phyloP scores from a whole-genome alignment of 2,329 filamentous ascomycete species.

The Aspergillus ochraceoroseus region DNA sequence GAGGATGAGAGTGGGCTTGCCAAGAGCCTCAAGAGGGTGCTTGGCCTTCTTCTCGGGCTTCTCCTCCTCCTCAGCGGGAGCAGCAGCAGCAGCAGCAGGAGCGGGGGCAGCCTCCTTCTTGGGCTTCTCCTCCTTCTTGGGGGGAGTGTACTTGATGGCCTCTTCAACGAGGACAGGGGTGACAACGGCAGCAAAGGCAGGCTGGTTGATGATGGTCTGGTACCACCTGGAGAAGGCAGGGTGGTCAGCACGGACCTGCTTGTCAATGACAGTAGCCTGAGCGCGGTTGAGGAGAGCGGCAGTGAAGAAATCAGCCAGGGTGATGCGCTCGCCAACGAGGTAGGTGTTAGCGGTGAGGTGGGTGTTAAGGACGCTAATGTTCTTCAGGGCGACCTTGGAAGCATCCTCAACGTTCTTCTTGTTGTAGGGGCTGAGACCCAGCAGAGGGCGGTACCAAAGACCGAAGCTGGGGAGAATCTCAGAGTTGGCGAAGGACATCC shows the following conservation, averaged over 20 bases:
- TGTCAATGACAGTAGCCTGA: constrained; percentile 93
- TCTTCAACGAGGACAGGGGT: constrained; percentile 76
- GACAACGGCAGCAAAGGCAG: constrained; percentile 77
- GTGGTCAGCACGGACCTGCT: constrained; percentile 75
- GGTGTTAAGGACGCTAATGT: constrained; percentile 69
- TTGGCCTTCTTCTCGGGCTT: constrained; percentile 76
- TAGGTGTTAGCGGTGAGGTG: constrained; percentile 91
- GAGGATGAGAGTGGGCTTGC: constrained; percentile 71
- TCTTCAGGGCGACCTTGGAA: constrained; percentile 63
- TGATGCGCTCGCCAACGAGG: constrained; percentile 96
- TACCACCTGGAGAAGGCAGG: constrained; percentile 91
- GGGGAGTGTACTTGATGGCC: constrained; percentile 66
- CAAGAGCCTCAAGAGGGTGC: constrained; percentile 86
- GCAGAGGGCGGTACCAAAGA: constrained; percentile 79
- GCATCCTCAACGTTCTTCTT: constrained; percentile 92
- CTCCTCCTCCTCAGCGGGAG: constrained; percentile 48
- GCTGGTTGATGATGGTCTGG: constrained; percentile 87
- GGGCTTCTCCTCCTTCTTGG: constrained; percentile 62
- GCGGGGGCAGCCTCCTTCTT: constrained; percentile 72
- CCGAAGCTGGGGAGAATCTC: constrained; percentile 72
- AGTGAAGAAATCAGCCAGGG: constrained; percentile 87
- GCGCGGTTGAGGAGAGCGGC: constrained; percentile 74
- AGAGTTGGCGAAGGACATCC: constrained; percentile 94
- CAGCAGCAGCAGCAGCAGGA: constrained; percentile 60
- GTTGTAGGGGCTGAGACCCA: constrained; percentile 83